Evolutionary conservation across 2,329 filamentous ascomycete species (phyloP).

Genomic region (Tolypocladium ovalisporum): DNA sequence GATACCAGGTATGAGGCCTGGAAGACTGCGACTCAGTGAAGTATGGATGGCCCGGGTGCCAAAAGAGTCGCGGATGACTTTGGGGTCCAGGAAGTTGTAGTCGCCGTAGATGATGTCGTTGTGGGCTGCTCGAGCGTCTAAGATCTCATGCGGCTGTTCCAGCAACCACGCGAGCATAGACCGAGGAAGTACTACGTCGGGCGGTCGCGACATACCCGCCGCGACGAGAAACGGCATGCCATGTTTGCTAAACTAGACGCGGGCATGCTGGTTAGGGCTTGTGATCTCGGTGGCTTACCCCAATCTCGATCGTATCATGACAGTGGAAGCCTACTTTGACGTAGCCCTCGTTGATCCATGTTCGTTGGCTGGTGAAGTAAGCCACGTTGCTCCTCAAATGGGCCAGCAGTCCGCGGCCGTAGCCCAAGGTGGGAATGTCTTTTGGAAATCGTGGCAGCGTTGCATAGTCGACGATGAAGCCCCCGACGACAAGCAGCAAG

Average conservation of each 20-base stretch:
- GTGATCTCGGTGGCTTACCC: background rate
- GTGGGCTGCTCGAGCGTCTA: constrained; percentile 31
- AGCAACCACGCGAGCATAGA: constrained; percentile 34
- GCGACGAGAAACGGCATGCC: constrained; percentile 30
- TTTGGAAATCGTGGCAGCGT: constrained; percentile 27
- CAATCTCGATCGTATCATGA: too few species aligned
- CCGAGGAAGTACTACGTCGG: constrained; percentile 32
- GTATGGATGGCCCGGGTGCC: constrained; percentile 31
- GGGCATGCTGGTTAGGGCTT: background rate
- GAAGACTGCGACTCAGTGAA: constrained; percentile 29
- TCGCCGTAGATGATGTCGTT: constrained; percentile 24
- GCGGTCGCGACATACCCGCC: constrained; percentile 25
- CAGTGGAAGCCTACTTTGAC: constrained; percentile 18
- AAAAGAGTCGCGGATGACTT: constrained; percentile 24
- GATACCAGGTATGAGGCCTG: constrained; percentile 25
- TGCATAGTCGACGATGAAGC: constrained; percentile 27
- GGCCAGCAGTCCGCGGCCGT: constrained; percentile 20
- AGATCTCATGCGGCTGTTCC: constrained; percentile 30
- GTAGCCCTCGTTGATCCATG: constrained; percentile 33
- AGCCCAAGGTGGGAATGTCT: constrained; percentile 28
- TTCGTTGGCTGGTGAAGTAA: constrained; percentile 24
- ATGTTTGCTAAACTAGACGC: constrained; percentile 26
- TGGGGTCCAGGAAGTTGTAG: constrained; percentile 31
- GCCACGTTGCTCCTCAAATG: constrained; percentile 26
- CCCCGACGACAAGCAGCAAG: constrained; percentile 21